phyloP scores from a whole-genome alignment of 441 rosid genomes.

The Sinapis alba region DNA sequence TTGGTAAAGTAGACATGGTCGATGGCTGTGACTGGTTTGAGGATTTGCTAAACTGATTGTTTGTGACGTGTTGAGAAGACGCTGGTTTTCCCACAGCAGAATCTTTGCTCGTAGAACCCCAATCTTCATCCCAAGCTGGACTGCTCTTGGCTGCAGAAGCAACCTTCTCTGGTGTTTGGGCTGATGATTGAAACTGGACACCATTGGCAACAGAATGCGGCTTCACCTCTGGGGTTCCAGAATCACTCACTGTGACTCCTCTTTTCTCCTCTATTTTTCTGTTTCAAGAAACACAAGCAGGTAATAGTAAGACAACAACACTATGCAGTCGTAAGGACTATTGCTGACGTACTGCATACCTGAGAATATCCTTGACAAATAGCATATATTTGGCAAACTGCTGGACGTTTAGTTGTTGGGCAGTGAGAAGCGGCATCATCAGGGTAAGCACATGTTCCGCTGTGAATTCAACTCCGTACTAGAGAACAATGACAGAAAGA shows the following conservation, averaged over 20 bases:
- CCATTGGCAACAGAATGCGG: slow-evolving; percentile 46
- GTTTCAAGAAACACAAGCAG: slow-evolving; percentile 3
- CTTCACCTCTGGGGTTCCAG: slow-evolving; percentile 65
- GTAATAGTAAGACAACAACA: slow-evolving; percentile 13
- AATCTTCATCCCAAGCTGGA: slow-evolving; percentile 84
- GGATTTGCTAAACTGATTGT: slow-evolving; percentile 44
- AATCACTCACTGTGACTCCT: slow-evolving; percentile 83
- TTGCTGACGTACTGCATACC: slow-evolving; percentile 42
- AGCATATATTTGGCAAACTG: slow-evolving; percentile 90
- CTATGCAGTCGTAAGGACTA: neutral
- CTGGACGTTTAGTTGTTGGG: slow-evolving; percentile 85
- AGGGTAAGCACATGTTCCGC: slow-evolving; percentile 86
- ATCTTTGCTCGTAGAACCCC: slow-evolving; percentile 60
- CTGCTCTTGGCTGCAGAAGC: slow-evolving; percentile 50
- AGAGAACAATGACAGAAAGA: slow-evolving; percentile 34
- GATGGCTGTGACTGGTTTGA: slow-evolving; percentile 47
- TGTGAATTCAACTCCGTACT: slow-evolving; percentile 84
- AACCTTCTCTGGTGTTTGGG: slow-evolving; percentile 50
- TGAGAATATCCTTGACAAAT: slow-evolving; percentile 83
- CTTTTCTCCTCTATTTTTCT: slow-evolving; percentile 63
- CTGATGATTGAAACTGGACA: slow-evolving; percentile 48
- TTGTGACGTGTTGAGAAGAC: slow-evolving; percentile 33
- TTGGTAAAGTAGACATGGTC: slow-evolving; percentile 40
- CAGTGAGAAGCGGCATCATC: slow-evolving; percentile 78
- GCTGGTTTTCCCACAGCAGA: slow-evolving; percentile 34